Conservation (phyloP, 345 rosid genomes). For the Erysimum cheiranthoides region DNA sequence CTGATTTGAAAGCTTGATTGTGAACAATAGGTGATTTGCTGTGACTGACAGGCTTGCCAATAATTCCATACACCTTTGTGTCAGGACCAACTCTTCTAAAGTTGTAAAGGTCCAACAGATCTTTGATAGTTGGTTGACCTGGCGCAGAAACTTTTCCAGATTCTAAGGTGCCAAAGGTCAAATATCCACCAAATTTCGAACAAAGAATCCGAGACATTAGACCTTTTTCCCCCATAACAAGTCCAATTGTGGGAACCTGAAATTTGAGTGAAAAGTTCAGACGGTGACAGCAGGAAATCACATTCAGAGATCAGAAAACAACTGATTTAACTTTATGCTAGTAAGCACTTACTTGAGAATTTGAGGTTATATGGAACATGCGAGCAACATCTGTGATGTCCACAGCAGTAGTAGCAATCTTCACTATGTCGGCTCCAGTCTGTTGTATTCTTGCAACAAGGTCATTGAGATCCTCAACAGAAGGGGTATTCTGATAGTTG, state of each 20-base stretch:
- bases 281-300: constrained; percentile 10
- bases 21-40: constrained; percentile 90
- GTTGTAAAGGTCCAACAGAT: constrained; percentile 77
- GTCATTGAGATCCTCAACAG: constrained; percentile 76
- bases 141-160: constrained; percentile 84
- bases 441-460: constrained; percentile 77
- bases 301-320: neutral
- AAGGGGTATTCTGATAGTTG: constrained; percentile 84
- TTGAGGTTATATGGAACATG: constrained; percentile 79
- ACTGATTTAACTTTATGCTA: neutral
- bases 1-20: constrained; percentile 90
- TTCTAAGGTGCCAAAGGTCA: constrained; percentile 90
- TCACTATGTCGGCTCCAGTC: constrained; percentile 89
- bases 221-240: constrained; percentile 96
- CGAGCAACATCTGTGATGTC: constrained; percentile 90
- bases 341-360: constrained; percentile 72
- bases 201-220: constrained; percentile 88
- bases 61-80: constrained; percentile 84
- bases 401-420: constrained; percentile 86
- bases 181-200: constrained; percentile 89
- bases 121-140: constrained; percentile 89
- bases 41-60: constrained; percentile 93
- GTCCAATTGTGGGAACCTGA: constrained; percentile 87
- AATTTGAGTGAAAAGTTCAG: constrained; percentile 13
- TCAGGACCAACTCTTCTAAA: constrained; percentile 85